phyloP scores from a whole-genome alignment of 2,329 filamentous ascomycete species.

The Thermoascus crustaceus region DNA sequence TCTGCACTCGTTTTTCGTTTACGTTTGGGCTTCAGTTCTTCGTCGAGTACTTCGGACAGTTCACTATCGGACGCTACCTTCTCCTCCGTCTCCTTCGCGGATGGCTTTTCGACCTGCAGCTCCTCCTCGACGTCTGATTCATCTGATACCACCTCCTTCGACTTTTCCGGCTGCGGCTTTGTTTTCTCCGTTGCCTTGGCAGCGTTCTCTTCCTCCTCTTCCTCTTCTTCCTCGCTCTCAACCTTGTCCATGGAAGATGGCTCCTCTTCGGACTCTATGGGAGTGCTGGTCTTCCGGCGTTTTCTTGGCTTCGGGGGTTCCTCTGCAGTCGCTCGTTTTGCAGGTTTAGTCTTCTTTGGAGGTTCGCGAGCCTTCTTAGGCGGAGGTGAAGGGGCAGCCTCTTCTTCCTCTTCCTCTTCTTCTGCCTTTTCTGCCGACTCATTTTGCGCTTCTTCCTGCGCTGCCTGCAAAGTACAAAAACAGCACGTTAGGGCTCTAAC shows the following conservation, averaged over 20 bases:
- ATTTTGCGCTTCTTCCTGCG: slow-evolving; percentile 20
- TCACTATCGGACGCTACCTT: slow-evolving; percentile 50
- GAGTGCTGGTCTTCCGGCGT: slow-evolving; percentile 24
- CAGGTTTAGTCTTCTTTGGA: slow-evolving; percentile 13
- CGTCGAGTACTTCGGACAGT: slow-evolving; percentile 70
- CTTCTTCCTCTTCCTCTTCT: slow-evolving; percentile 7
- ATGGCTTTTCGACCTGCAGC: slow-evolving; percentile 4
- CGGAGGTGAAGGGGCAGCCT: slow-evolving; percentile 8
- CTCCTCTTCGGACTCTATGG: slow-evolving; percentile 16
- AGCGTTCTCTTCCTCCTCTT: slow-evolving; percentile 14
- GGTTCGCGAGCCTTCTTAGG: slow-evolving; percentile 9
- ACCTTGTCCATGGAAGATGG: slow-evolving; percentile 1
- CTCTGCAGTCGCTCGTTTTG: slow-evolving; percentile 22
- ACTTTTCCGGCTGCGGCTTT: slow-evolving; percentile 6
- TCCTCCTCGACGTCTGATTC: slow-evolving; percentile 8
- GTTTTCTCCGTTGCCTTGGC: slow-evolving; percentile 10
- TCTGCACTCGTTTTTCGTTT: slow-evolving; percentile 35
- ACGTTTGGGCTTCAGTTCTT: slow-evolving; percentile 54
- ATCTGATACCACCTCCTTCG: slow-evolving; percentile 9
- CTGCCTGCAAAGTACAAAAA: slow-evolving; percentile 17
- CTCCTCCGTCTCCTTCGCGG: slow-evolving; percentile 9
- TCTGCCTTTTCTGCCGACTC: slow-evolving; percentile 8
- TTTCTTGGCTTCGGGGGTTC: slow-evolving; percentile 21
- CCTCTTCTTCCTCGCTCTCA: slow-evolving; percentile 10
- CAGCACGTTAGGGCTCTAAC: background rate